Evolutionary conservation across 2,329 filamentous ascomycete species (phyloP).

Genomic region (Penicillium sp.): DNA sequence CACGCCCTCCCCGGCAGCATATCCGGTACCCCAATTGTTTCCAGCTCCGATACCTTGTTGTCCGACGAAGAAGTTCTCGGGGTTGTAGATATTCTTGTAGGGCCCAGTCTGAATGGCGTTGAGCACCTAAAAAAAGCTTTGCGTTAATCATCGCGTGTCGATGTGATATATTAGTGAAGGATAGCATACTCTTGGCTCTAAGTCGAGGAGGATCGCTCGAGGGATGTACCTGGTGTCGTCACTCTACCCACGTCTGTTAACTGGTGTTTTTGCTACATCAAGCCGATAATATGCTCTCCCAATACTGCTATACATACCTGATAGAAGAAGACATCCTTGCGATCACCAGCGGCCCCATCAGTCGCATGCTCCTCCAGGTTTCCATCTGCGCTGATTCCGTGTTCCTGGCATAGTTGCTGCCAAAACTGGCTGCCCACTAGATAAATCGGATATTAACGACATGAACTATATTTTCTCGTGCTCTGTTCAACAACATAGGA

Average conservation of each 20-base stretch:
- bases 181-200: conserved; percentile 74
- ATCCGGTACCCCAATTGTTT: conserved; percentile 98
- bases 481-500: not conserved
- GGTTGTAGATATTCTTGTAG: conserved; percentile 99
- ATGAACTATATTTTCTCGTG: too few relatives aligned
- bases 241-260: conserved; percentile 55
- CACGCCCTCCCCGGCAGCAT: conserved; percentile 85
- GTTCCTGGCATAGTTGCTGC: conserved; percentile 97
- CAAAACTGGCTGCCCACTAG: conserved; percentile 95
- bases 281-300: not conserved
- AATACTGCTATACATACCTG: conserved; percentile 48
- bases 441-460: conserved; percentile 31
- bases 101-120: conserved; percentile 88
- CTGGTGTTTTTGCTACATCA: not conserved
- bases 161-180: not conserved
- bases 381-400: conserved; percentile 95
- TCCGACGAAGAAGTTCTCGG: conserved; percentile 96
- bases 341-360: conserved; percentile 75
- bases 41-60: conserved; percentile 91
- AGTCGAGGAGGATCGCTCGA: conserved; percentile 87
- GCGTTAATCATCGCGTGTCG: conserved; percentile 7
- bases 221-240: conserved; percentile 99
- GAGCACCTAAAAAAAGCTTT: conserved; percentile 60
- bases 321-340: conserved; percentile 99
- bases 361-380: conserved; percentile 98